phyloP scores from a whole-genome alignment of 345 rosid genomes.

The Kandelia obovata region DNA sequence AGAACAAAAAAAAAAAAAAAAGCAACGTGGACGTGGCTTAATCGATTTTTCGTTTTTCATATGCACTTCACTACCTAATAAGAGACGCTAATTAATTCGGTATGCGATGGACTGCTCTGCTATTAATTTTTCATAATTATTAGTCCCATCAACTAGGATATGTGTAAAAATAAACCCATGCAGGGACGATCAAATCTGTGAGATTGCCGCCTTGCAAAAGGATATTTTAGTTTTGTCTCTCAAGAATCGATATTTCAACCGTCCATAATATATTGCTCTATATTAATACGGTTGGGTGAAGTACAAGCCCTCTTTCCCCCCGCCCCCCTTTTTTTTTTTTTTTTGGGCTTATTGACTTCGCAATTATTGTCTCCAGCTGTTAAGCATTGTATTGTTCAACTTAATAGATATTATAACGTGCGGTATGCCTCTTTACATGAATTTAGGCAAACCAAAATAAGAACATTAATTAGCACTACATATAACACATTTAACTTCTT shows the following conservation, averaged over 20 bases:
- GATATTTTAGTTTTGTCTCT: not conserved
- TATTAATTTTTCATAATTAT: not conserved
- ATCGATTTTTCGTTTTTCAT: too few relatives aligned
- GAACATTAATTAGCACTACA: too few relatives aligned
- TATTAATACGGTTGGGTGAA: not conserved
- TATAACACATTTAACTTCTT: too few relatives aligned
- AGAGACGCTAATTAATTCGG: too few relatives aligned
- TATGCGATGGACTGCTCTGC: too few relatives aligned
- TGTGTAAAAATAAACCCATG: too few relatives aligned
- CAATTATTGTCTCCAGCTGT: not conserved
- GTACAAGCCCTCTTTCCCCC: not conserved
- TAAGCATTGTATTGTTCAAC: not conserved
- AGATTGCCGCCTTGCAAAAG: not conserved
- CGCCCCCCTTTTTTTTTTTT: not conserved
- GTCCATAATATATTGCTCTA: not conserved
- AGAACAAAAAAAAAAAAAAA: too few relatives aligned
- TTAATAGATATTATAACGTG: not conserved
- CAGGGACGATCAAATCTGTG: not conserved
- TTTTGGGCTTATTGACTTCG: not conserved
- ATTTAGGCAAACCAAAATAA: too few relatives aligned
- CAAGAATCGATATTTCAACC: conserved; percentile 8
- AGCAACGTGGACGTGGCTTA: too few relatives aligned
- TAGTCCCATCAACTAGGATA: not conserved
- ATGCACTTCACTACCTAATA: too few relatives aligned
- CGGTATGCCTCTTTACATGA: too few relatives aligned